A percentile compares a stretch with the other conserved stretches of the same genome.
Evolutionary conservation across 192 early-diverging fungal genomes (phyloP).

Genomic region (Gryganskiella cystojenkinii): DNA sequence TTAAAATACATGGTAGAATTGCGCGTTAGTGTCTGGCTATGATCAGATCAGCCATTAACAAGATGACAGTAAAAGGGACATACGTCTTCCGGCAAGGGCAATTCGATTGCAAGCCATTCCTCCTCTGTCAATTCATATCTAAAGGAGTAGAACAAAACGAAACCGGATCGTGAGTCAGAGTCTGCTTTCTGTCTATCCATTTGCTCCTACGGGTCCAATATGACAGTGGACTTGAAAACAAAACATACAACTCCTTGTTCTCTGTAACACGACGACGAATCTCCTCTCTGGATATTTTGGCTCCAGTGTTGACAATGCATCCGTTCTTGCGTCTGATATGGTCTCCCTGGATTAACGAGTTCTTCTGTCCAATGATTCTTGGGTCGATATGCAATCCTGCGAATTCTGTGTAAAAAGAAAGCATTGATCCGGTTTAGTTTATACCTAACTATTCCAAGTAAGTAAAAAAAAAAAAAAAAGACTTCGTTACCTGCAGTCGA

Average conservation of each 20-base stretch:
- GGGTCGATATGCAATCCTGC: constrained; percentile 93
- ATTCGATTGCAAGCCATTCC: constrained; percentile 76
- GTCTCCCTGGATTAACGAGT: constrained; percentile 83
- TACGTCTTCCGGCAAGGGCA: constrained; percentile 80
- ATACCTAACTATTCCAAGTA: background rate
- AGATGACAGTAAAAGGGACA: too few species aligned
- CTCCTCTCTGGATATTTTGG: constrained; percentile 80
- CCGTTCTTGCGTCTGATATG: constrained; percentile 93
- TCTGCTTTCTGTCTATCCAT: background rate
- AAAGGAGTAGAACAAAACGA: background rate
- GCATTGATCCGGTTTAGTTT: background rate
- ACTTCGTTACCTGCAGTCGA: constrained; percentile 81
- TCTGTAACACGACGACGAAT: constrained; percentile 71
- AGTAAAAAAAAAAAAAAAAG: background rate
- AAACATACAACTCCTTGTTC: constrained; percentile 78
- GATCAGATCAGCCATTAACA: too few species aligned
- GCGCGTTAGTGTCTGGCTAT: background rate
- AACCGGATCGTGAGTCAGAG: background rate
- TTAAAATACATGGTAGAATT: background rate
- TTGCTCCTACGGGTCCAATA: background rate
- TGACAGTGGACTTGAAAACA: background rate
- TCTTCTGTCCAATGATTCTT: constrained; percentile 85
- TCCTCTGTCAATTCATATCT: constrained; percentile 77
- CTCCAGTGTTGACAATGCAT: constrained; percentile 94
- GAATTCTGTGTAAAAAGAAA: constrained; percentile 70